Evolutionary conservation across 441 rosid species (phyloP).

Genomic region (Aleurites moluccanus): DNA sequence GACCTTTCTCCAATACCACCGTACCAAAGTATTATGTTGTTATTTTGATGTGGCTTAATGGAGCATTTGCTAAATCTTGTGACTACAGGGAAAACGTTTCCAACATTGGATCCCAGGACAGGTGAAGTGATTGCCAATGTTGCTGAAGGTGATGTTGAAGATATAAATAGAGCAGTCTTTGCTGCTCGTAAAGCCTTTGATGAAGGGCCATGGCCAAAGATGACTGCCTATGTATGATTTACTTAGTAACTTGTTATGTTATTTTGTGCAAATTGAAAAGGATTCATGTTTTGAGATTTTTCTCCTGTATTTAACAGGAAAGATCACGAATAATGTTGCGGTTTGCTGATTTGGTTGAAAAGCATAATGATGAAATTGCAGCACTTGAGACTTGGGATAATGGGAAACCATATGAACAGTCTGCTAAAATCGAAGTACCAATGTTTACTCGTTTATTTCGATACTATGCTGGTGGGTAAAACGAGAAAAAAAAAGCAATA

Average conservation of each 20-base stretch:
- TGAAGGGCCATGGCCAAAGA: conserved; percentile 80
- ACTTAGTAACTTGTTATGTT: neutral
- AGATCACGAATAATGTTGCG: conserved; percentile 67
- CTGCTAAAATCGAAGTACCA: conserved; percentile 62
- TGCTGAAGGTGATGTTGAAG: conserved; percentile 75
- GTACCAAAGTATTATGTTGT: neutral
- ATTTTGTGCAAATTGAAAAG: neutral
- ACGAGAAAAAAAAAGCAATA: neutral
- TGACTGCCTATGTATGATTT: conserved; percentile 54
- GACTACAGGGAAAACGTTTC: conserved; percentile 56
- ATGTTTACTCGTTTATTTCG: conserved; percentile 64
- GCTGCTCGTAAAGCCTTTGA: conserved; percentile 83
- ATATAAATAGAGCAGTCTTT: conserved; percentile 60
- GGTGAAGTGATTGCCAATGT: conserved; percentile 66
- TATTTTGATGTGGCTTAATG: neutral
- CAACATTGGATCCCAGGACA: conserved; percentile 60
- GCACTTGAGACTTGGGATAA: conserved; percentile 86
- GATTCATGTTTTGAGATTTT: neutral
- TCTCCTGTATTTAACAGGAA: conserved; percentile 49
- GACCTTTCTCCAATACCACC: no score
- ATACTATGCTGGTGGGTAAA: conserved; percentile 76
- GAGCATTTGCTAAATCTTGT: conserved; percentile 1
- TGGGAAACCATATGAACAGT: conserved; percentile 82
- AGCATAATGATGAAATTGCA: conserved; percentile 77
- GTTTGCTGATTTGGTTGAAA: conserved; percentile 85